Percentiles rank a stretch among this genome's conserved stretches.
These are phyloP conservation scores for Glebionis coronaria DNA, from an alignment of 129 eudicot genomes.

Conservation along the genomic window DNA sequence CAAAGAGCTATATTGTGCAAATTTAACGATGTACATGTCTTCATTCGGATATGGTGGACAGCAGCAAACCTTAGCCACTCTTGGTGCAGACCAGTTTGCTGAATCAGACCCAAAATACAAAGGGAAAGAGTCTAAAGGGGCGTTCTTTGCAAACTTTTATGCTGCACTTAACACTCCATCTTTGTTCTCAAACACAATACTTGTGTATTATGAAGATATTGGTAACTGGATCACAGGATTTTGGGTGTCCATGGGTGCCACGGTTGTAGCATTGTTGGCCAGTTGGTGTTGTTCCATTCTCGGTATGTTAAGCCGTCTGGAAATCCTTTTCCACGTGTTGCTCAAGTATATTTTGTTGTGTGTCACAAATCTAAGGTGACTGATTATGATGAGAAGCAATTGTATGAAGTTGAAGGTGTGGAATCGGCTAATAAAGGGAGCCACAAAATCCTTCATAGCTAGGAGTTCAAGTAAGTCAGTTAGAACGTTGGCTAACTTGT, in stretches of 20 bases:
- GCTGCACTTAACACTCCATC: slow-evolving; percentile 76
- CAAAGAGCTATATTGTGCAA: too few relatives aligned
- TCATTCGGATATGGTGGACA: too few relatives aligned
- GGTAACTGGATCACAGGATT: slow-evolving; percentile 87
- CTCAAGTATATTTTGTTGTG: slow-evolving; percentile 79
- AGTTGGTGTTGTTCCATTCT: slow-evolving; percentile 59
- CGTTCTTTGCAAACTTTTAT: slow-evolving; percentile 90
- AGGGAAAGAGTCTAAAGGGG: slow-evolving; percentile 66
- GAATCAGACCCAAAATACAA: too few relatives aligned
- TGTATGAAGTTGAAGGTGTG: slow-evolving; percentile 42
- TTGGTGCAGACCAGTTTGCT: too few relatives aligned
- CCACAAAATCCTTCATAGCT: slow-evolving; percentile 67
- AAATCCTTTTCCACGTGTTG: slow-evolving; percentile 70
- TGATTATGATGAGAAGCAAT: slow-evolving; percentile 36
- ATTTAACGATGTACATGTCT: too few relatives aligned
- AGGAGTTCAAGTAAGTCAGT: slow-evolving; percentile 74
- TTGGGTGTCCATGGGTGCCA: slow-evolving; percentile 76
- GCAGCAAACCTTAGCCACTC: too few relatives aligned
- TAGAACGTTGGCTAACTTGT: not conserved
- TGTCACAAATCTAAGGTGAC: slow-evolving; percentile 48
- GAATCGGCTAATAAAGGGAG: slow-evolving; percentile 21
- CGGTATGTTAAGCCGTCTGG: slow-evolving; percentile 85
- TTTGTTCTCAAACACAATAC: slow-evolving; percentile 78
- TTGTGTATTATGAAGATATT: slow-evolving; percentile 75
- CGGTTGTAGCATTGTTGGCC: slow-evolving; percentile 52